Evolutionary conservation across 2,329 filamentous ascomycete species (phyloP), one percentile per base, ranked within the genome.

Genomic region (Pezizomycotina sp.): DNA sequence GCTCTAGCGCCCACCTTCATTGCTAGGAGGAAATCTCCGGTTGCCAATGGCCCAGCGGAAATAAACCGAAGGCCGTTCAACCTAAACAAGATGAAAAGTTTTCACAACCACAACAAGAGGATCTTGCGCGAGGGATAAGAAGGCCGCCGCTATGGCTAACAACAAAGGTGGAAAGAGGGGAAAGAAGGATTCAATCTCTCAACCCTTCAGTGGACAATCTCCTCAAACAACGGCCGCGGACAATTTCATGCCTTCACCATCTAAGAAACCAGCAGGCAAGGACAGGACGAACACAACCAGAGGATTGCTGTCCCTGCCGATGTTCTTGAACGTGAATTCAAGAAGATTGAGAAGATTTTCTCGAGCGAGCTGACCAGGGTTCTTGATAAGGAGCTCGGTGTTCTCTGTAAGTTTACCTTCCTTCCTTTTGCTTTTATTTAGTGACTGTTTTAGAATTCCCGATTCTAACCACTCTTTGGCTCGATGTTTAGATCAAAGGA

Each of bases 241-340:
- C 18, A 48, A 48, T 5, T 23, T 48, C 10, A 26, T 33, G 12
- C 39, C 48, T 7, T 50, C 40, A 25, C 47, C 49, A 16, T 47
- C 58, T 1, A 74, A 78, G 45, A 77, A 72, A 58, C 50, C 60
- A 1, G 77, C 81, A 50, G 68, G 68, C 52, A 71, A 68, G 51
- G 53, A 60, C 21, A 58, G 65, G 24, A 78, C 75, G 61, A 80
- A 69, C 53, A 68, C 81, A 64, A 86, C 82, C 63, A 36, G 15
- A 39, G 31, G n/a, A 34, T 38, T 19, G 34, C 27, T 25, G 34
- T 52, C 32, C 47, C 49, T n/a, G 37, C 45, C n/a, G 47, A 45
- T 22, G 42, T 50, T 36, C 44, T 51, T 16, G 49, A 51, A 39
- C 48, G 47, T 18, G 49, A 51, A 29, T 43, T 52, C n/a, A 51